Evolutionary conservation across 1,139 yeast genomes (phyloP), one percentile per base, ranked within the genome.

Genomic region (Blastobotrys serpentis): DNA sequence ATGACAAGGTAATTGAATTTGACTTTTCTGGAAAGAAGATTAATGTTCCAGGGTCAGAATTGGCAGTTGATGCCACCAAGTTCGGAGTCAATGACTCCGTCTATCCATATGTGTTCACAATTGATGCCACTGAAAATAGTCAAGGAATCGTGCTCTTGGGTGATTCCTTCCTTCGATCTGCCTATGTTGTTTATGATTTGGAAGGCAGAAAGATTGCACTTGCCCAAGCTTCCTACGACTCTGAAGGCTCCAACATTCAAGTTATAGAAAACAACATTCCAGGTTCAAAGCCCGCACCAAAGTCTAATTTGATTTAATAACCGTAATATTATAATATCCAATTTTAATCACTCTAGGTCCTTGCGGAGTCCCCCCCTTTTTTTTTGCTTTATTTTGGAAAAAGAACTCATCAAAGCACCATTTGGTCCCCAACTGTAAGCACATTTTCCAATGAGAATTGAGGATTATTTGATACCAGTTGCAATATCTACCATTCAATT

Each of bases 181-280:
- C 86, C 6, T 89, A 89, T 63, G 78, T 82, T 43, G 95, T 88
- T 29, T 87, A 79, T 59, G 94, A 89, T 65, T 69, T 87, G 54
- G 89, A 84, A 22, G 78, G 77, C 54, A 66, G 70, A 46, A 78
- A 81, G 59, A 72, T 88, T 25, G 81, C 84, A 0, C 52, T 89
- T 44, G 96, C 92, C 1, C 86, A 78, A 56, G 84, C 82, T 2
- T 52, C 47, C 13, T 53, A 53, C 48, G 40, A 36, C 22, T n/a
- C 19, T 18, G 3, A 4, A 19, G 19, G 19, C 40, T 36, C 60
- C 23, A 48, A 59, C 23, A 54, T 64, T 33, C 26, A 40, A 41
- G 52, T 46, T 13, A 49, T 49, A 25, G 37, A 46, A 8, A 42
- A 46, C 16, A 8, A n/a, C 2, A 43, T 49, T 11, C 51, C 51